Evolutionary conservation across 257 asterid genomes (phyloP), one percentile per base, ranked within the genome.

Genomic region (Prunella vulgaris): DNA sequence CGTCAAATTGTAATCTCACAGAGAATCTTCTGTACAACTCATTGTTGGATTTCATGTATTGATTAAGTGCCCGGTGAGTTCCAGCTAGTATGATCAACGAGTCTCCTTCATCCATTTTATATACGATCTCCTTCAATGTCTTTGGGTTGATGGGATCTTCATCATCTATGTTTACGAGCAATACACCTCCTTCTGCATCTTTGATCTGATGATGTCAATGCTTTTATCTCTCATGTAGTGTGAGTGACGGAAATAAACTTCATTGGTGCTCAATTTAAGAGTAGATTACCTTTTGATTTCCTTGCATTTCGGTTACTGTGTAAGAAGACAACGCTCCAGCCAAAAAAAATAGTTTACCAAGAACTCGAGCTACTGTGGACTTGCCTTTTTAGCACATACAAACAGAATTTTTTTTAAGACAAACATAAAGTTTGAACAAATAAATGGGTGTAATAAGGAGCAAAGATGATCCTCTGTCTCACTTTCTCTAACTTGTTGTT

Each of bases 321-420:
- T 76, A 79, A 7, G 86, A 73, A 74, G 80, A 42, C 42, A 80
- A 67, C 72, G 68, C 86, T 71, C 88, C 85, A 17, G 83, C 78
- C 52, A 85, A 18, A 68, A 76, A 80, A 62, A 82, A 85, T 13
- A 82, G 76, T 75, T 85, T 85, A 33, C 77, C 88, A 32, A 83
- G 77, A 78, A 85, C 72, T 69, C 80, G 68, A 54, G 86, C 88
- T 12, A 85, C 82, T 24, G 51, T 74, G 42, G 88, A 85, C 78
- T 85, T 85, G 51, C 86, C 88, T 80, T 84, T 56, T 56, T 65
- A 70, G 49, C 32, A 3, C 25, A 25, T 18, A 59, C 1, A 63
- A 20, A 35, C 15, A 13, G 10, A 30, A 58, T 15, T 25, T n/a
- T 10, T 38, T 7, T 25, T 6, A 6, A 27, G 20, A 27, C 20